These are phyloP conservation scores for Penicillium silybi DNA, from an alignment of 495 filamentous ascomycete species.

Conservation along the genomic window DNA sequence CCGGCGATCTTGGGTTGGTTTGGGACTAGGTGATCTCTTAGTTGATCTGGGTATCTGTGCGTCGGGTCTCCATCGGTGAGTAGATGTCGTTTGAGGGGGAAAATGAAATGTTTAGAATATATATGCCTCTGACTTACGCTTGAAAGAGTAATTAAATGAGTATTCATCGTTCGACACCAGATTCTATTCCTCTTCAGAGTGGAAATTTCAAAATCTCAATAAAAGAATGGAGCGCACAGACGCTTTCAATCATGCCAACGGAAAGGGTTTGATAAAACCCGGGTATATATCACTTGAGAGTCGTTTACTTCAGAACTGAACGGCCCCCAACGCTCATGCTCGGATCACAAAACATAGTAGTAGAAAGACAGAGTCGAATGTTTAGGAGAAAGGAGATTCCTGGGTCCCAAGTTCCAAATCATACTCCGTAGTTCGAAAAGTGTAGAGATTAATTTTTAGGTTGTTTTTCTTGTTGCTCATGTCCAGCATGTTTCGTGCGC, in stretches of 20 bases:
- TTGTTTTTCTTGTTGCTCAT: constrained; percentile 10
- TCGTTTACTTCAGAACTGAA: constrained; percentile 7
- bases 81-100: too few species aligned
- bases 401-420: neutral
- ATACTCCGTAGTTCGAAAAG: neutral
- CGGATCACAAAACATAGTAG: constrained; percentile 9
- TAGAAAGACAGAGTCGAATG: constrained; percentile 5
- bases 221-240: neutral
- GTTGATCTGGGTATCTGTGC: constrained; percentile 1
- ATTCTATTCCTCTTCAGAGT: neutral
- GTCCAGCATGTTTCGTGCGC: constrained; percentile 34
- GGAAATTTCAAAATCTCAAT: neutral
- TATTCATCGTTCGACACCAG: neutral
- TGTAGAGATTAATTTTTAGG: neutral
- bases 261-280: constrained; percentile 3
- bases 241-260: constrained; percentile 11
- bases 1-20: constrained; percentile 10
- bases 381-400: neutral
- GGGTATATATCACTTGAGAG: constrained; percentile 21
- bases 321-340: constrained; percentile 22
- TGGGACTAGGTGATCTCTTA: too few species aligned
- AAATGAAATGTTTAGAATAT: too few species aligned
- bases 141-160: neutral
- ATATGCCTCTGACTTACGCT: too few species aligned
- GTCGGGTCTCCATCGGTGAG: neutral